Percentiles rank a stretch among this genome's conserved stretches.
phyloP scores from a whole-genome alignment of 148 eudicot species.

The Polygonum aviculare region DNA sequence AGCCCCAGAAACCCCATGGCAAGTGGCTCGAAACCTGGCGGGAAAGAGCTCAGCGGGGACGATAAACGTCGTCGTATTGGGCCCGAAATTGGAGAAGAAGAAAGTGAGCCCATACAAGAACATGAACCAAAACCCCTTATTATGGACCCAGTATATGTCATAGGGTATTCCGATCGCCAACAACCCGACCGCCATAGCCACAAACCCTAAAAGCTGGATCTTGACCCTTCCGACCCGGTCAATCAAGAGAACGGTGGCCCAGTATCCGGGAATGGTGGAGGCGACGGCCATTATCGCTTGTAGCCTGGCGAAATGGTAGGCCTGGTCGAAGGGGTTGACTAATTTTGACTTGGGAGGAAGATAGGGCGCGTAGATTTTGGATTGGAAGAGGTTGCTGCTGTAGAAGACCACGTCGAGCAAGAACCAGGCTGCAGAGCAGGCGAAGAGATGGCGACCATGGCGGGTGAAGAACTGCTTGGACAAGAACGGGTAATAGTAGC shows the following conservation, averaged over 20 bases:
- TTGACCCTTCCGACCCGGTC: conserved; percentile 46
- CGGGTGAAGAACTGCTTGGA: conserved; percentile 33
- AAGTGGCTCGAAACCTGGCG: conserved; percentile 49
- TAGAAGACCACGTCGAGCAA: conserved; percentile 47
- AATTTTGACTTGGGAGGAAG: not conserved
- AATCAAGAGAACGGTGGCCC: conserved; percentile 37
- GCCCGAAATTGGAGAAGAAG: conserved; percentile 63
- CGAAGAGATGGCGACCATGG: conserved; percentile 51
- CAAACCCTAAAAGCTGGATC: conserved; percentile 47
- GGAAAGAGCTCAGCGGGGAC: conserved; percentile 72
- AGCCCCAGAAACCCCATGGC: conserved; percentile 60
- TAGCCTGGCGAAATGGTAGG: conserved; percentile 27
- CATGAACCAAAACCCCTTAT: conserved; percentile 26
- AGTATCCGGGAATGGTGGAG: conserved; percentile 57
- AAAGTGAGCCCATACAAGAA: conserved; percentile 42
- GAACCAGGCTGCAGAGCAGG: conserved; percentile 42
- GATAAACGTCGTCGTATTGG: conserved; percentile 59
- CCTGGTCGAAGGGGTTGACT: conserved; percentile 25
- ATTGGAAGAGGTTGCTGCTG: conserved; percentile 47
- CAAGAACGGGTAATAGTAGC: conserved; percentile 22
- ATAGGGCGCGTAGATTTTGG: conserved; percentile 17
- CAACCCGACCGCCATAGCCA: conserved; percentile 26
- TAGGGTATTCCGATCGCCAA: conserved; percentile 35
- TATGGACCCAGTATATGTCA: conserved; percentile 6
- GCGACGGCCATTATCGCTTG: conserved; percentile 44